Evolutionary conservation across 1,139 yeast genomes (phyloP), one percentile per base, ranked within the genome.

Genomic region (Candida tropicalis): DNA sequence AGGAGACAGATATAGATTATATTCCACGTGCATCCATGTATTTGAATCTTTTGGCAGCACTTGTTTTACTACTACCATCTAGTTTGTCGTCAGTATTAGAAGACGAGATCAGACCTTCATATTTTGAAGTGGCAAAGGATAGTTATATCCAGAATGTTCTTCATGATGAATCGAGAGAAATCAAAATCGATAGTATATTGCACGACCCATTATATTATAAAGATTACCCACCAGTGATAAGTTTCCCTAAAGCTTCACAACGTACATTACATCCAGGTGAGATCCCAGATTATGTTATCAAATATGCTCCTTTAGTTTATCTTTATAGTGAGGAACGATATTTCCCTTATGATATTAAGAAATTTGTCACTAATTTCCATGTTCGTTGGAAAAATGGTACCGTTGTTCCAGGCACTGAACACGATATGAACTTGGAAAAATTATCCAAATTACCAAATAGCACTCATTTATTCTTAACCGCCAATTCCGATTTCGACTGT

Each of bases 311-410:
- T 0, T 65, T 83, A 43, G 93, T 93, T 2, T 89, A 88, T 59
- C 69, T 93, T 18, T 91, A 91, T 66, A 84, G 95, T 1, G 99
- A 93, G 59, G 99, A 93, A 57, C 67, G 73, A 45, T 93, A 90
- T 60, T 68, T 86, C 51, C 99, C 99, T 0, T 88, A 88, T 52
- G 95, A 89, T 56, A 76, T 90, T 36, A 75, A 72, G 39, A 79
- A 85, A 35, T 93, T 65, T 60, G 91, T 88, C 10, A 68, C 69
- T 9, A 77, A 87, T 59, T 85, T 89, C 63, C 68, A 70, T 62
- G 74, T 73, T 13, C 68, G 66, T 25, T 71, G 64, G 52, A 60
- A 54, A 8, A 80, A 81, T 53, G 83, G 83, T 1, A 62, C 83
- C 5, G 42, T 54, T 57, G 70, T 62, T n/a, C 55, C 64, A 2